A percentile compares a stretch with the other conserved stretches of the same genome.
Conservation (phyloP, 352 stramenopile species). For the Globisporangium yorkense region DNA sequence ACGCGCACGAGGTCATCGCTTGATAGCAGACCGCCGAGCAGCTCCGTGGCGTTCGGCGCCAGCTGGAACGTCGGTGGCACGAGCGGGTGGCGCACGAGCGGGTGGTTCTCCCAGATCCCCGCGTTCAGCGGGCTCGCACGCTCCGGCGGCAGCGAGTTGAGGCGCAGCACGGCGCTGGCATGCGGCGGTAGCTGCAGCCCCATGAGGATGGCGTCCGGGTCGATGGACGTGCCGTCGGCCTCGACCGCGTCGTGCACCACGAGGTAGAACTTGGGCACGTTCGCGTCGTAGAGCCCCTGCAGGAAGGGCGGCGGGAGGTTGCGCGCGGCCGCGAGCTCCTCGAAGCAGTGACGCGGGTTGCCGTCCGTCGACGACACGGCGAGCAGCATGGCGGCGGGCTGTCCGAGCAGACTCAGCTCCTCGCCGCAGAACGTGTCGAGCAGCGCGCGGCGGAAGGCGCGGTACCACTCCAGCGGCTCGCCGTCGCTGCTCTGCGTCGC, state of each 20-base stretch:
- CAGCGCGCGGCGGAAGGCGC: slow-evolving; percentile 67
- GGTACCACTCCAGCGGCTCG: slow-evolving; percentile 66
- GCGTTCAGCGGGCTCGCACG: slow-evolving; percentile 21
- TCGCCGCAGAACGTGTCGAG: slow-evolving; percentile 83
- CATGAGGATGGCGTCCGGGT: slow-evolving; percentile 67
- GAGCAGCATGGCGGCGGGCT: slow-evolving; percentile 69
- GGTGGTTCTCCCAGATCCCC: slow-evolving; percentile 40
- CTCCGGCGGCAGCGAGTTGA: slow-evolving; percentile 60
- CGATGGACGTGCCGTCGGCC: slow-evolving; percentile 72
- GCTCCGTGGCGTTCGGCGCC: slow-evolving; percentile 12
- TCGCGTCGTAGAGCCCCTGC: slow-evolving; percentile 72
- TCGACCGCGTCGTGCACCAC: slow-evolving; percentile 83
- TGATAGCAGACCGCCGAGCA: slow-evolving; percentile 44
- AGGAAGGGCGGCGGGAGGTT: slow-evolving; percentile 59
- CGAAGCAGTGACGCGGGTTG: slow-evolving; percentile 71
- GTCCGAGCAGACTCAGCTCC: slow-evolving; percentile 69
- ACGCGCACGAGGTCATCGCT: slow-evolving; percentile 61
- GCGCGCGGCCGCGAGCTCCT: slow-evolving; percentile 43
- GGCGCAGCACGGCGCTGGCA: slow-evolving; percentile 47
- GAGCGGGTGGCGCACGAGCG: slow-evolving; percentile 53
- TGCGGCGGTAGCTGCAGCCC: slow-evolving; percentile 52
- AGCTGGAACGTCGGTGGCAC: slow-evolving; percentile 21
- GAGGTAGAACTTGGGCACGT: slow-evolving; percentile 84
- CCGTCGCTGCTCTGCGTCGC: slow-evolving; percentile 21
- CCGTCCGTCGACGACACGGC: slow-evolving; percentile 79